Percentiles rank a stretch among this genome's conserved stretches.
phyloP scores from a whole-genome alignment of 495 filamentous ascomycete genomes.

The Sordaria brevicollis region DNA sequence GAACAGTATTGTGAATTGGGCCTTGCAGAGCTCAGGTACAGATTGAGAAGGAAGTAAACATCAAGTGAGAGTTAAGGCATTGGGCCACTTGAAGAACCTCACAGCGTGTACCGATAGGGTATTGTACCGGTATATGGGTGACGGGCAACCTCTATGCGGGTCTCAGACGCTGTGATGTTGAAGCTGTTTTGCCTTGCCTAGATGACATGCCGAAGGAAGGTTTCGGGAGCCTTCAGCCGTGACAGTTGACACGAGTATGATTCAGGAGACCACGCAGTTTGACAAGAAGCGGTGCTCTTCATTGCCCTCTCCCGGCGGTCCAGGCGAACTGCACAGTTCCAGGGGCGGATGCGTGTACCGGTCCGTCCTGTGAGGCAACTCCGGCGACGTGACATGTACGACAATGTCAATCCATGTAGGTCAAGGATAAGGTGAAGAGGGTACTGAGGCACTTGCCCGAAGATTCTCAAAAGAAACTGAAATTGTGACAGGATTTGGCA shows the following conservation, averaged over 20 bases:
- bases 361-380: slow-evolving; percentile 1
- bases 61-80: neutral
- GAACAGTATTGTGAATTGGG: neutral
- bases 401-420: slow-evolving; percentile 15
- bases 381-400: slow-evolving; percentile 8
- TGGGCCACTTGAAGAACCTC: neutral
- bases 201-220: slow-evolving; percentile 4
- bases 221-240: slow-evolving; percentile 6
- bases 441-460: neutral
- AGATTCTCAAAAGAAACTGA: neutral
- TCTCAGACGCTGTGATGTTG: slow-evolving; percentile 8
- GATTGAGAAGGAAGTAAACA: neutral
- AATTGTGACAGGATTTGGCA: neutral
- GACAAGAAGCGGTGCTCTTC: neutral
- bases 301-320: neutral
- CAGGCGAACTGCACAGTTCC: neutral
- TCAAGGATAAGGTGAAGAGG: slow-evolving; percentile 4
- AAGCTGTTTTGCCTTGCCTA: slow-evolving; percentile 7
- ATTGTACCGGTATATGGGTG: neutral
- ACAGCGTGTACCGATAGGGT: neutral
- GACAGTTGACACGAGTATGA: slow-evolving; percentile 8
- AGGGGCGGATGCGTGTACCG: slow-evolving; percentile 7
- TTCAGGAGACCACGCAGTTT: slow-evolving; percentile 4
- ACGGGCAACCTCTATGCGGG: slow-evolving; percentile 6
- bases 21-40: neutral